Evolutionary conservation across 1,284 basidiomycete species (phyloP), one percentile per base, ranked within the genome.

Genomic region (Ceratobasidium sp.): DNA sequence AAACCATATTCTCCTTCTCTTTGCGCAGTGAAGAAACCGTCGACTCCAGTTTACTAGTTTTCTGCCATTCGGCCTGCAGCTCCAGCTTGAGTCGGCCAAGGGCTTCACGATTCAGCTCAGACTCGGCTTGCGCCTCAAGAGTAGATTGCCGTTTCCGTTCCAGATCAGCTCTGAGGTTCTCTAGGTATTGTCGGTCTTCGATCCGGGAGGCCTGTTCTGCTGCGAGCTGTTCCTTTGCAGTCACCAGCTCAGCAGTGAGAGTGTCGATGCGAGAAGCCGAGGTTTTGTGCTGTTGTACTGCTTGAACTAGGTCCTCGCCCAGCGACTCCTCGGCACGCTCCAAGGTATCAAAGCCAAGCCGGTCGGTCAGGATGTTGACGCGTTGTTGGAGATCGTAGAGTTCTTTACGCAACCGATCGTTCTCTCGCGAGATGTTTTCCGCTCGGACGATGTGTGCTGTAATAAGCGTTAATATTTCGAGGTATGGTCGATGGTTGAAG

Each of bases 381-480:
- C 76, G 74, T 31, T 79, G 77, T 29, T 79, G 71, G 45, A 76
- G 57, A 44, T 76, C 66, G 53, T 75, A 79, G 4, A 77, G 56
- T 41, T 74, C 62, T 41, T 66, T 75, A 14, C 72, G 67, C 24
- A 79, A 63, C 15, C 53, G 66, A 54, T 79, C 78, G 59, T 78
- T 79, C 4, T 73, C 64, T 2, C 54, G 44, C 7, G 65, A 69
- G 29, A 76, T 44, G 59, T 77, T 77, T 45, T 77, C 48, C 64
- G 65, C 79, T 77, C 45, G 36, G 33, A n/a, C 7, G 22, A 54
- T 59, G 41, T 59, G 75, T 31, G 27, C 62, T 51, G 24, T 17
- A 51, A 17, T 15, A 22, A 47, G 56, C 44, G 27, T 44, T n/a
- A 47, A 53, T 31, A 59, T 14, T 56, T 33, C 47, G 63, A 24